phyloP scores from a whole-genome alignment of 352 stramenopile genomes.

The Globisporangium camurandrum region DNA sequence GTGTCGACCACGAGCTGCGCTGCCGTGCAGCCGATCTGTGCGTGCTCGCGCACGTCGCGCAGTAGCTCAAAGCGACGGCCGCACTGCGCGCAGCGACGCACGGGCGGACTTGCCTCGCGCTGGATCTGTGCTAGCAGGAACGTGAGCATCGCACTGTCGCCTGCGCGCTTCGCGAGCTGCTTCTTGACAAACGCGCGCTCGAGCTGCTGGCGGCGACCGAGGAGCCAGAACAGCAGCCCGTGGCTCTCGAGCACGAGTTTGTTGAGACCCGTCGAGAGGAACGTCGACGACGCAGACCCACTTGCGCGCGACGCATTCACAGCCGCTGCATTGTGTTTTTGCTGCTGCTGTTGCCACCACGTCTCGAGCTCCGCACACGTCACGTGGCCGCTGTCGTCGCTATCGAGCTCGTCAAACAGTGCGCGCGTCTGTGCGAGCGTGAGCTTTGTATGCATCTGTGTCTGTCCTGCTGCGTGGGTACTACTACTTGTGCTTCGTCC shows the following conservation, averaged over 20 bases:
- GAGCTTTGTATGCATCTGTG: constrained; percentile 15
- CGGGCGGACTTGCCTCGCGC: constrained; percentile 2
- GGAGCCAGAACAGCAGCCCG: constrained; percentile 36
- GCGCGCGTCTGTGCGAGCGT: constrained; percentile 22
- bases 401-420: constrained; percentile 34
- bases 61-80: constrained; percentile 26
- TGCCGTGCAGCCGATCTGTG: constrained; percentile 12
- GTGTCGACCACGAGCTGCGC: constrained; percentile 24
- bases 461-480: too few species aligned
- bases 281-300: constrained; percentile 25
- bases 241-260: constrained; percentile 31
- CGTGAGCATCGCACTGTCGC: constrained; percentile 19
- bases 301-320: constrained; percentile 6
- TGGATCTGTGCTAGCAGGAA: constrained; percentile 14
- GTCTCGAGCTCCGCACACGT: constrained; percentile 25
- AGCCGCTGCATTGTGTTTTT: constrained; percentile 5
- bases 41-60: constrained; percentile 30
- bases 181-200: constrained; percentile 50
- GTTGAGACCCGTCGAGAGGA: constrained; percentile 24
- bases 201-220: constrained; percentile 33
- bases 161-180: constrained; percentile 23
- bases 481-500: too few species aligned
- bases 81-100: constrained; percentile 19
- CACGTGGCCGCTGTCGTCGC: constrained; percentile 22
- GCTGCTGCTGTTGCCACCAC: constrained; percentile 25